Percentiles rank a stretch among this genome's conserved stretches.
Evolutionary conservation across 169 alveolate species (phyloP).

Genomic region (Plasmodium vivax): DNA sequence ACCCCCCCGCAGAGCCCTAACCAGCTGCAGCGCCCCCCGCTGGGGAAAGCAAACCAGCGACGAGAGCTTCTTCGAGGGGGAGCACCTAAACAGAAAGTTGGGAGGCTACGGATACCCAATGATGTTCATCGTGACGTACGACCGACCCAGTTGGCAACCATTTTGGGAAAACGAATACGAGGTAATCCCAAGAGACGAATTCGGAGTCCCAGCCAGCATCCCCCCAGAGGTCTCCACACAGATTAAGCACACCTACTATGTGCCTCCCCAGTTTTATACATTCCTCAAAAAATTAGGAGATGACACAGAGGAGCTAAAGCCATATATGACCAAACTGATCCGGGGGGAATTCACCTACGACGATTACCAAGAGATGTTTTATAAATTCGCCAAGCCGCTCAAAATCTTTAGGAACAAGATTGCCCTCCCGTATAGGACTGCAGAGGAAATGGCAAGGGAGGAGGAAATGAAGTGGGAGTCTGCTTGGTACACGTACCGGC

Average conservation of each 20-base stretch:
- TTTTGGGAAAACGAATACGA: conserved; percentile 80
- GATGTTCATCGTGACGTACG: conserved; percentile 80
- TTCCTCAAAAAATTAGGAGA: conserved; percentile 91
- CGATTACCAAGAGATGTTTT: conserved; percentile 93
- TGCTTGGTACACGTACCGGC: conserved; percentile 91
- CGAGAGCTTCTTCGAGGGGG: conserved; percentile 46
- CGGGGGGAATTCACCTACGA: conserved; percentile 88
- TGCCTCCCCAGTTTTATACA: conserved; percentile 92
- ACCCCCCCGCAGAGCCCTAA: not conserved
- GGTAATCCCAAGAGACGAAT: conserved; percentile 85
- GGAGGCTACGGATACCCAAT: conserved; percentile 84
- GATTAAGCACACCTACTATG: conserved; percentile 84
- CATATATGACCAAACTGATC: conserved; percentile 88
- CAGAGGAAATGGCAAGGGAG: conserved; percentile 84
- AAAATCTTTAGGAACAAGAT: conserved; percentile 89
- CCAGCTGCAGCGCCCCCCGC: not conserved
- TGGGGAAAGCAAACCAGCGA: not conserved
- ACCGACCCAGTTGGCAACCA: conserved; percentile 85
- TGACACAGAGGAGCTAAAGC: conserved; percentile 90
- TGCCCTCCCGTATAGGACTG: conserved; percentile 90
- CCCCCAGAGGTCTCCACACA: conserved; percentile 86
- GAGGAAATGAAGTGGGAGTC: conserved; percentile 88
- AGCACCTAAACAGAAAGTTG: conserved; percentile 44
- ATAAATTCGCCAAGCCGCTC: conserved; percentile 90
- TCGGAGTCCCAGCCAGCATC: conserved; percentile 82